These are phyloP conservation scores for Phytophthora ohioensis DNA, from an alignment of 352 stramenopile species.

Conservation along the genomic window DNA sequence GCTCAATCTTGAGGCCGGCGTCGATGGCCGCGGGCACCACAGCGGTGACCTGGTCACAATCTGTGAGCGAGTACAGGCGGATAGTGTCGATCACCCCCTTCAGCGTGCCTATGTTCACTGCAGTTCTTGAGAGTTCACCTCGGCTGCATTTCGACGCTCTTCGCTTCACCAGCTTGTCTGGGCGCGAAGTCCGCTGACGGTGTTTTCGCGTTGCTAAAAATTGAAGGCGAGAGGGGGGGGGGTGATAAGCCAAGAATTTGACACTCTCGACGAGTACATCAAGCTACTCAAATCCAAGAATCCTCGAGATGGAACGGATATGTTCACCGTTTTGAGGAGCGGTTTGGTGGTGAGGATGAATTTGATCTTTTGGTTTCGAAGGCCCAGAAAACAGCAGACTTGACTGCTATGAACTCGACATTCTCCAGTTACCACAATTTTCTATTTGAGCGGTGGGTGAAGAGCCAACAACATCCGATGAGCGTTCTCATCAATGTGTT, in stretches of 20 bases:
- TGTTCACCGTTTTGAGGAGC: neutral
- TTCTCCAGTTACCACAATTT: neutral
- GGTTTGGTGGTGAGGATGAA: slow-evolving; percentile 1
- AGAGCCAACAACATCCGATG: neutral
- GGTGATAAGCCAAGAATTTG: neutral
- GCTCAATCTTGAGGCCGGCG: too few species aligned
- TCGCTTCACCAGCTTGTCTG: too few species aligned
- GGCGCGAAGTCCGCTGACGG: neutral
- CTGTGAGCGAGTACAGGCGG: too few species aligned
- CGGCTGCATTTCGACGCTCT: too few species aligned
- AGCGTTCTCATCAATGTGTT: neutral
- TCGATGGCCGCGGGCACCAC: too few species aligned
- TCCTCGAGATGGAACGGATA: neutral
- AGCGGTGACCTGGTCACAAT: too few species aligned
- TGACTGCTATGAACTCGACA: neutral
- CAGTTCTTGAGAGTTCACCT: too few species aligned
- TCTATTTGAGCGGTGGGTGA: neutral
- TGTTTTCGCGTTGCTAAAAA: slow-evolving; percentile 2
- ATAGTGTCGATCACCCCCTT: too few species aligned
- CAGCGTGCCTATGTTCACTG: too few species aligned
- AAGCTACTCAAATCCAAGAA: neutral
- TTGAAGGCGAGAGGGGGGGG: neutral
- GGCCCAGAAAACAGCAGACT: neutral
- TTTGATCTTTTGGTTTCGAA: slow-evolving; percentile 1
- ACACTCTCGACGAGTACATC: neutral